phyloP scores from a whole-genome alignment of 148 eudicot species.

The Pouteria glomerata region DNA sequence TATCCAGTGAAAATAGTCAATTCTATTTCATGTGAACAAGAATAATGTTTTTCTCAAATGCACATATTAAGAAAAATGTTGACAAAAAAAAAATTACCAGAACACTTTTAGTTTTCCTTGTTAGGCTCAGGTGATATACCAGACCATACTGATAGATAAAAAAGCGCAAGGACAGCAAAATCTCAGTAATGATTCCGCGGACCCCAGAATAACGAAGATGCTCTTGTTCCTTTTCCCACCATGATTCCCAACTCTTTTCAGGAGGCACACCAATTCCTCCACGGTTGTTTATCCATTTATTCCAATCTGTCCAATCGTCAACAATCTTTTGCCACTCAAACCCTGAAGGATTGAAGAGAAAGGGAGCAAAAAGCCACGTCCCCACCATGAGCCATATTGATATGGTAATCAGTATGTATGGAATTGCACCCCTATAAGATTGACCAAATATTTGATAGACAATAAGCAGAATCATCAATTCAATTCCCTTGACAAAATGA shows the following conservation, averaged over 20 bases:
- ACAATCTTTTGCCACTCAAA: slow-evolving; percentile 27
- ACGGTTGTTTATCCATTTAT: slow-evolving; percentile 21
- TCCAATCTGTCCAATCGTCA: slow-evolving; percentile 27
- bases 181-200: slow-evolving; percentile 27
- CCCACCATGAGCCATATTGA: slow-evolving; percentile 24
- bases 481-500: slow-evolving; percentile 24
- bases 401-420: slow-evolving; percentile 12
- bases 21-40: background rate
- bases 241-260: slow-evolving; percentile 24
- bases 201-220: slow-evolving; percentile 26
- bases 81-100: slow-evolving; percentile 3
- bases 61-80: background rate
- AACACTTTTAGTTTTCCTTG: slow-evolving; percentile 17
- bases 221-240: slow-evolving; percentile 27
- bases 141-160: slow-evolving; percentile 46
- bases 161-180: slow-evolving; percentile 37
- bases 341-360: slow-evolving; percentile 27
- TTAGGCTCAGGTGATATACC: slow-evolving; percentile 39
- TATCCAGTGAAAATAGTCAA: background rate
- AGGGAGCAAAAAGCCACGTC: slow-evolving; percentile 40
- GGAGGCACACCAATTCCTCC: slow-evolving; percentile 27
- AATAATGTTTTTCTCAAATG: background rate
- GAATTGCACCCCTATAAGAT: slow-evolving; percentile 10
- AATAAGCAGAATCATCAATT: slow-evolving; percentile 16
- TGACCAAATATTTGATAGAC: slow-evolving; percentile 18